phyloP scores from a whole-genome alignment of 306 rosid genomes.

The Ceratonia siliqua region DNA sequence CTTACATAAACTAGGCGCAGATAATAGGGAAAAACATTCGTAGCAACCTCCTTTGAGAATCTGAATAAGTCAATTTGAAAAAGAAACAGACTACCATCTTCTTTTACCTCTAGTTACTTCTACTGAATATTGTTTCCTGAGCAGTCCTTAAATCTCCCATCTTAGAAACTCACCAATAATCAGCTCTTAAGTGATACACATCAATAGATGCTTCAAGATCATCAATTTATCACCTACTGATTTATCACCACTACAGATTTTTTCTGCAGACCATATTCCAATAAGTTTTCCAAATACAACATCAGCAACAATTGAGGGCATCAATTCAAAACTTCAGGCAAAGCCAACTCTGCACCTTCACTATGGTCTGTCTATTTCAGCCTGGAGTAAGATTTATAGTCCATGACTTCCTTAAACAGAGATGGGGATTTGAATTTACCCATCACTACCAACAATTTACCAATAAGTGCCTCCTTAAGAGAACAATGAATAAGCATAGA shows the following conservation, averaged over 20 bases:
- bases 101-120: constrained; percentile 2
- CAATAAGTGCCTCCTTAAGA: background rate
- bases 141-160: background rate
- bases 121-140: background rate
- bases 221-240: background rate
- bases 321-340: background rate
- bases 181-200: too few relatives aligned
- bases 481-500: background rate
- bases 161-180: too few relatives aligned
- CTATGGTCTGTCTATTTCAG: background rate
- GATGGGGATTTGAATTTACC: background rate
- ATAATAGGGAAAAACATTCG: background rate
- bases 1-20: background rate
- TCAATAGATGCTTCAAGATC: background rate
- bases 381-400: background rate
- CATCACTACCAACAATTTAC: background rate
- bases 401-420: constrained; percentile 13
- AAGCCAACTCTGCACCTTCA: background rate
- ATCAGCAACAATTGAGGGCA: background rate
- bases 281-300: background rate
- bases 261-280: background rate
- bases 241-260: background rate
- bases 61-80: too few relatives aligned
- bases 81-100: background rate
- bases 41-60: background rate